Percentiles rank a stretch among this genome's conserved stretches.
Conservation (phyloP, 495 filamentous ascomycete genomes). For the Durotheca rogersii region DNA sequence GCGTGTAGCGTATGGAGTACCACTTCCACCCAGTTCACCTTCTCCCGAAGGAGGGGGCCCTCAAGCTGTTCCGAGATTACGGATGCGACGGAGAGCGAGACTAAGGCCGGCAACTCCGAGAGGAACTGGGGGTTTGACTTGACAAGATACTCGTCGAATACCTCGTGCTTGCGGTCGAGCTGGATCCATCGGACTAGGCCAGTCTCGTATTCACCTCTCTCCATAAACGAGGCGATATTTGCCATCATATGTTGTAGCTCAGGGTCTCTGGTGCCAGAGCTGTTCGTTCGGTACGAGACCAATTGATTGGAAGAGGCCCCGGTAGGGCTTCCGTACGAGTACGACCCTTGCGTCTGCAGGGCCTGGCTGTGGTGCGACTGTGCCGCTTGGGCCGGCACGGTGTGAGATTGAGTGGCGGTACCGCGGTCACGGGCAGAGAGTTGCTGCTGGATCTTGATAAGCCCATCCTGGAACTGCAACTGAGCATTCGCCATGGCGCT, state of each 20-base stretch:
- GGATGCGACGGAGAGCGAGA: conserved; percentile 79
- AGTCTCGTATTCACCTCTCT: conserved; percentile 66
- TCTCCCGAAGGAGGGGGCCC: conserved; percentile 59
- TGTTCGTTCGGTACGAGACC: conserved; percentile 38
- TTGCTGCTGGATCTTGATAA: conserved; percentile 57
- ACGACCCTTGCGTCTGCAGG: conserved; percentile 20
- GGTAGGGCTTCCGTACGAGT: conserved; percentile 31
- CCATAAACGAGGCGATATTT: conserved; percentile 64
- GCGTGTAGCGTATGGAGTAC: conserved; percentile 57
- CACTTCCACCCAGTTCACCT: conserved; percentile 75
- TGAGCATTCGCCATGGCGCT: conserved; percentile 67
- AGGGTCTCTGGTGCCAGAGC: conserved; percentile 47
- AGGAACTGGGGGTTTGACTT: conserved; percentile 72
- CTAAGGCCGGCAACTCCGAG: conserved; percentile 67
- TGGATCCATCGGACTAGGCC: conserved; percentile 79
- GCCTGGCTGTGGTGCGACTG: conserved; percentile 10
- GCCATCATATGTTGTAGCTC: conserved; percentile 66
- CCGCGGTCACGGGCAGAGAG: conserved; percentile 26
- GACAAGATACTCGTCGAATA: conserved; percentile 81
- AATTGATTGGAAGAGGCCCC: conserved; percentile 36
- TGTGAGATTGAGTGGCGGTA: conserved; percentile 2
- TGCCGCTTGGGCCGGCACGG: conserved; percentile 20
- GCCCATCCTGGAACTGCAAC: conserved; percentile 60
- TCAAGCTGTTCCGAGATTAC: conserved; percentile 73
- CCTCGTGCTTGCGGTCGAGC: conserved; percentile 65